A percentile compares a stretch with the other conserved stretches of the same genome.
These are phyloP conservation scores for Corylus americana DNA, from an alignment of 306 rosid species.

Conservation along the genomic window DNA sequence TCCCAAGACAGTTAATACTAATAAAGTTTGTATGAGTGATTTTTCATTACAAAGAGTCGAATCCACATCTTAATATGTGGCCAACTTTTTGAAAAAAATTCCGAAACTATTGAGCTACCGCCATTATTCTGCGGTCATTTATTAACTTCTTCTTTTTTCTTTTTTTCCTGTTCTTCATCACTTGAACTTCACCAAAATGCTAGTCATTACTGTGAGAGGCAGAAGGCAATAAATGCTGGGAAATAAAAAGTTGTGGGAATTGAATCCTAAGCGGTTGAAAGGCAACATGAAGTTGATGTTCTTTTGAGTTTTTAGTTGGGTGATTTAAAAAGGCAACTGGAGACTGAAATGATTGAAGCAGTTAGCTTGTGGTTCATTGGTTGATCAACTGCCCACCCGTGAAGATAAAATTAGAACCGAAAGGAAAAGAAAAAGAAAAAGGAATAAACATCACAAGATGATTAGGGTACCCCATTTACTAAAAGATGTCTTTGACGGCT, in stretches of 20 bases:
- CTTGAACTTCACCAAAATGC: background rate
- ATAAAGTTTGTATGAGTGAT: no score
- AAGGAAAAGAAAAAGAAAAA: background rate
- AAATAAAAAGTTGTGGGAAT: background rate
- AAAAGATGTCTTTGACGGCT: constrained; percentile 41
- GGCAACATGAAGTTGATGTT: constrained; percentile 30
- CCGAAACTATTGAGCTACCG: no score
- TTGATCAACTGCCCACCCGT: background rate
- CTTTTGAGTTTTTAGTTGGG: constrained; percentile 16
- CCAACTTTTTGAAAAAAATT: no score
- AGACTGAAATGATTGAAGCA: background rate
- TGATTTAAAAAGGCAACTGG: background rate
- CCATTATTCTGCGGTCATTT: background rate
- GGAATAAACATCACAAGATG: background rate
- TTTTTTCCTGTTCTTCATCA: background rate
- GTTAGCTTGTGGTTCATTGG: background rate
- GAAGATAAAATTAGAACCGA: background rate
- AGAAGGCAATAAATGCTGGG: background rate
- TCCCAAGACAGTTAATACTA: no score
- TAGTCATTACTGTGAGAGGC: background rate
- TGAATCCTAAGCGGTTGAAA: constrained; percentile 17
- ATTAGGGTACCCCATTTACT: constrained; percentile 28
- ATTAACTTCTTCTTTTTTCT: background rate
- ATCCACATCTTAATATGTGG: no score
- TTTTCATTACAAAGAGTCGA: no score